phyloP scores from a whole-genome alignment of 495 filamentous ascomycete genomes.

The Tuber calosporum region DNA sequence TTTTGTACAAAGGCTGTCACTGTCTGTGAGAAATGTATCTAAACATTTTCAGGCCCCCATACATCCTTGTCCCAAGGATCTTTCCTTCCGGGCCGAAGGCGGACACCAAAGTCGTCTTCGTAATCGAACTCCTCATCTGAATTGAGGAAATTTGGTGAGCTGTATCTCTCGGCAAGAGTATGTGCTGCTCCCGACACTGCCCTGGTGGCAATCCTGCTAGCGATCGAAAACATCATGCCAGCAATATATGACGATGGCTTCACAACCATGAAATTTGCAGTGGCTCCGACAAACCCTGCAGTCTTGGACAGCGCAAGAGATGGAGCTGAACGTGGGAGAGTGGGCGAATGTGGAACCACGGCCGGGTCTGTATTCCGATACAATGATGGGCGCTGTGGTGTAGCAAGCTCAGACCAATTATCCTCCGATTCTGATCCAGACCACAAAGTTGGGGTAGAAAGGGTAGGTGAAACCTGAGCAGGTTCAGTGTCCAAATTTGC shows the following conservation, averaged over 20 bases:
- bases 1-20: constrained; percentile 3
- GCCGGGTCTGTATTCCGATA: background rate
- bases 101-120: constrained; percentile 29
- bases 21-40: constrained; percentile 10
- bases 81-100: constrained; percentile 16
- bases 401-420: constrained; percentile 20
- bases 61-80: constrained; percentile 26
- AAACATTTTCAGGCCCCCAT: constrained; percentile 29
- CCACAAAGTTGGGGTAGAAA: constrained; percentile 32
- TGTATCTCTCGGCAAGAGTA: constrained; percentile 24
- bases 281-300: constrained; percentile 15
- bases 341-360: constrained; percentile 26
- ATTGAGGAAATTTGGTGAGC: constrained; percentile 16
- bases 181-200: constrained; percentile 31
- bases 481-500: constrained; percentile 13
- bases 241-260: constrained; percentile 39
- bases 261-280: constrained; percentile 36
- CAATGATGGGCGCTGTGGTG: constrained; percentile 14
- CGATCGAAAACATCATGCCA: constrained; percentile 37
- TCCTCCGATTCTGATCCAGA: constrained; percentile 37
- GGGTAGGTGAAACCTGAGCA: constrained; percentile 27
- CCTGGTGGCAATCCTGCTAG: constrained; percentile 32
- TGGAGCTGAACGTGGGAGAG: constrained; percentile 29
- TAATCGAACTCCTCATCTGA: constrained; percentile 27
- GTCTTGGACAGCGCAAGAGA: constrained; percentile 31